phyloP scores from a whole-genome alignment of 2,329 filamentous ascomycete genomes.

The Botrytis squamosa region DNA sequence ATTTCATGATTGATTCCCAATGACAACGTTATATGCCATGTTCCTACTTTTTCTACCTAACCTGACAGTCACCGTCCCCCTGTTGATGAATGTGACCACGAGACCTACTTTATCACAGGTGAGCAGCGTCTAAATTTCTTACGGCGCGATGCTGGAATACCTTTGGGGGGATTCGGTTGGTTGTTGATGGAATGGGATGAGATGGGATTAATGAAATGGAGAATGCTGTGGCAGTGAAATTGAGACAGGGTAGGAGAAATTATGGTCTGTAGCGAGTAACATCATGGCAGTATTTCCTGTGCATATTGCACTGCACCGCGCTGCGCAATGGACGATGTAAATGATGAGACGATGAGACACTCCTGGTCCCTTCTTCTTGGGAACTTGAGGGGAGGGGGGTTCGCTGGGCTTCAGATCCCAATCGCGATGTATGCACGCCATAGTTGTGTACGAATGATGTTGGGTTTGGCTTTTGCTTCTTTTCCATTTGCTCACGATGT shows the following conservation, averaged over 20 bases:
- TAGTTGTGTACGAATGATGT: background rate
- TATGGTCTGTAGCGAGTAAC: background rate
- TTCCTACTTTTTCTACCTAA: conserved; percentile 10
- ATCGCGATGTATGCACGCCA: background rate
- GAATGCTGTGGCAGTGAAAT: background rate
- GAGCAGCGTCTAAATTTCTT: conserved; percentile 13
- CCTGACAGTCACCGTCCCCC: background rate
- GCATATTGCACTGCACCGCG: background rate
- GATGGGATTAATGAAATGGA: conserved; percentile 1
- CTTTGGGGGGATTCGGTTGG: background rate
- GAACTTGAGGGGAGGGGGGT: background rate
- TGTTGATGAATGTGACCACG: conserved; percentile 12
- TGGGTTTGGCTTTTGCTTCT: background rate
- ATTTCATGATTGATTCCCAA: background rate
- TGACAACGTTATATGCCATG: background rate
- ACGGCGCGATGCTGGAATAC: background rate
- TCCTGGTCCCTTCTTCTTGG: background rate
- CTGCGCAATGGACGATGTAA: background rate
- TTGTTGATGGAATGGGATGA: background rate
- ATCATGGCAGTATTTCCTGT: background rate
- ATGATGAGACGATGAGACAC: conserved; percentile 5
- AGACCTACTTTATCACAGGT: conserved; percentile 4
- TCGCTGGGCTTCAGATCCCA: background rate
- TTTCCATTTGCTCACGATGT: background rate
- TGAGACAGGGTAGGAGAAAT: background rate